Base-by-base conservation (phyloP, 2,329 filamentous ascomycete genomes). In the Ophiostoma sp. region DNA sequence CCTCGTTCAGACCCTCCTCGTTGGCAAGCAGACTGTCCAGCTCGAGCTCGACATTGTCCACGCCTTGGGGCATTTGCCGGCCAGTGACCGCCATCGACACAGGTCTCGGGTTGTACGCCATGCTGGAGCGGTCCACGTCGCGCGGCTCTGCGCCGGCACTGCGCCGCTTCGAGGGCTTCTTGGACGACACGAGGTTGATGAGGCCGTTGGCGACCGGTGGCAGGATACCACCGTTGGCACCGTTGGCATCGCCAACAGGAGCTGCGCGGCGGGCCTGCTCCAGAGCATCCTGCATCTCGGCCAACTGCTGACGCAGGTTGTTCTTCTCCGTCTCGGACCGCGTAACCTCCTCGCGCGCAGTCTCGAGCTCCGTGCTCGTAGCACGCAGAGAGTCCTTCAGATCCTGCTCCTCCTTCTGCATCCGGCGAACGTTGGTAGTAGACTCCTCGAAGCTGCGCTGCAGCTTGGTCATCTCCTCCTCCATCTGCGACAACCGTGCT, bases 111-210 rank as follows among this genome's bases (percentile, higher is more conserved):
- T 95, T 97, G 85, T 95, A 99, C 11, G 93, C 89, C 72, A 86
- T 90, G 79, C 93, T 97, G 84, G 96, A 96, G 73, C 95, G 89
- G 80, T 98, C 94, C 75, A 92, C 83, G 65, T 94, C 91, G 75
- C 92, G 90, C 72, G 88, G 88, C 79, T 97, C 94, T 23, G 91
- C 90, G 66, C 93, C 94, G 71, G 93, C 94, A 79, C 94, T 98
- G 74, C 95, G 88, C 77, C 95, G 87, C 85, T 98, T 97, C 60
- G 94, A 93, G 20, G 73, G 73, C 82, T 97, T 97, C 88, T 98
- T 98, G 67, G 93, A 94, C 1, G 94, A 92, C 35, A 99, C 95
- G 44, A 99, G 85, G 79, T 98, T 99, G 85, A 99, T 97, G 73
- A 99, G 87, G 60, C 93, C 94, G 77, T 85, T 91, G 39, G 86